Conservation (phyloP, 1,284 basidiomycete genomes). For the Microbotryomycetes sp. region DNA sequence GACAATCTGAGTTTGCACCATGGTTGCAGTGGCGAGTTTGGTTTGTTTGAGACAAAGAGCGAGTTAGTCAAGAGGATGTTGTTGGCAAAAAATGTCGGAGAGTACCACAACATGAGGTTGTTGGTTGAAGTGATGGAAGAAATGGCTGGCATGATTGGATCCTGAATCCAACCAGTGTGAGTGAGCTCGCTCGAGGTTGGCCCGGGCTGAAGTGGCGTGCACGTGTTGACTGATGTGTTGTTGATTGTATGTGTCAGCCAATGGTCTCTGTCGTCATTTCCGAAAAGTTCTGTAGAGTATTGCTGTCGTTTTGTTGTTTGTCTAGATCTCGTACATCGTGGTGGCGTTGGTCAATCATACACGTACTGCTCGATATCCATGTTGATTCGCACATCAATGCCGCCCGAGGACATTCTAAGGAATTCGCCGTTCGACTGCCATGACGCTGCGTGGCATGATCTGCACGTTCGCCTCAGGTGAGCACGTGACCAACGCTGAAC, state of each 20-base stretch:
- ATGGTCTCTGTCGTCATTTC: background rate
- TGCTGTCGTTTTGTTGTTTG: too few relatives aligned
- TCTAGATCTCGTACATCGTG: too few relatives aligned
- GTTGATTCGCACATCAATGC: too few relatives aligned
- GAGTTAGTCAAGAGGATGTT: slow-evolving; percentile 23
- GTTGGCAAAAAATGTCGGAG: slow-evolving; percentile 34
- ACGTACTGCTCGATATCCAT: too few relatives aligned
- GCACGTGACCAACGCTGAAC: background rate
- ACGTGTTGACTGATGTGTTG: background rate
- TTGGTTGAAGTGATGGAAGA: slow-evolving; percentile 19
- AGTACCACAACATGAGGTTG: slow-evolving; percentile 28
- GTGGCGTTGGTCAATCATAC: too few relatives aligned
- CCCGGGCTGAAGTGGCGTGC: too few relatives aligned
- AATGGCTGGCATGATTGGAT: background rate
- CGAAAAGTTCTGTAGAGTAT: too few relatives aligned
- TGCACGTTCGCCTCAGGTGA: too few relatives aligned
- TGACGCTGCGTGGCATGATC: too few relatives aligned
- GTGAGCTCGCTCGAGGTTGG: background rate
- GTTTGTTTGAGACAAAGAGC: slow-evolving; percentile 49
- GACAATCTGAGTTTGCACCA: slow-evolving; percentile 82
- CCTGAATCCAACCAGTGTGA: background rate
- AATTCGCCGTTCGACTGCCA: too few relatives aligned
- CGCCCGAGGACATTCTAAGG: too few relatives aligned
- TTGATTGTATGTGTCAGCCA: background rate
- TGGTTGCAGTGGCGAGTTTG: slow-evolving; percentile 77